Percentiles rank a stretch among this genome's conserved stretches.
These are phyloP conservation scores for Taphrina populina DNA, from an alignment of 1,139 yeast genomes.

Conservation along the genomic window DNA sequence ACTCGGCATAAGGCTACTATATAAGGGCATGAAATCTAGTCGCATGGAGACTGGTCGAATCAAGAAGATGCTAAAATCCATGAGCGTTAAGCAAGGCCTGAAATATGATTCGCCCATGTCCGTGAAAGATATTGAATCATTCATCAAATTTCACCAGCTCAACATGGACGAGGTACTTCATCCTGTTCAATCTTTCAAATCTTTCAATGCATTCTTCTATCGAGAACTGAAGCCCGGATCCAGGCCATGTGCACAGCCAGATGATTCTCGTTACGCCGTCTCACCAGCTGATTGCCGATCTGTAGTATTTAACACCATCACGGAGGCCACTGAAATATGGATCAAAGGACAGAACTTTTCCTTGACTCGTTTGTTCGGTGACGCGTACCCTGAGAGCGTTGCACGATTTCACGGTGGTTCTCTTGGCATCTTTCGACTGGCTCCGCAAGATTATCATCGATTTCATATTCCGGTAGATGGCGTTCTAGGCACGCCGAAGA, in stretches of 20 bases:
- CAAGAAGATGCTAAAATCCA: slow-evolving; percentile 57
- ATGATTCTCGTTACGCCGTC: slow-evolving; percentile 54
- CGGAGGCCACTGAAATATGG: slow-evolving; percentile 77
- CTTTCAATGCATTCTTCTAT: slow-evolving; percentile 88
- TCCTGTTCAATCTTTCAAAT: slow-evolving; percentile 54
- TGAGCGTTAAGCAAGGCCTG: slow-evolving; percentile 77
- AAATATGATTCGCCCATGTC: slow-evolving; percentile 76
- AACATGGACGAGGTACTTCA: slow-evolving; percentile 67
- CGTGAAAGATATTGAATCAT: slow-evolving; percentile 65
- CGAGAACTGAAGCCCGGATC: slow-evolving; percentile 71
- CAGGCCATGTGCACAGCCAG: slow-evolving; percentile 63
- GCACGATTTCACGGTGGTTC: slow-evolving; percentile 57
- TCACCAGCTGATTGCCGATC: slow-evolving; percentile 92
- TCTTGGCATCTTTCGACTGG: slow-evolving; percentile 77
- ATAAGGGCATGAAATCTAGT: slow-evolving; percentile 63
- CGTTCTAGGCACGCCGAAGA: slow-evolving; percentile 59
- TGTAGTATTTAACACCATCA: slow-evolving; percentile 63
- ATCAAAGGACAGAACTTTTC: slow-evolving; percentile 83
- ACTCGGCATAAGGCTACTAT: slow-evolving; percentile 77
- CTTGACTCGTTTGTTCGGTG: slow-evolving; percentile 61
- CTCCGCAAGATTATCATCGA: slow-evolving; percentile 96
- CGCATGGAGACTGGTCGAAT: slow-evolving; percentile 59
- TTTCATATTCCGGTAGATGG: slow-evolving; percentile 90
- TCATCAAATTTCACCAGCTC: slow-evolving; percentile 75
- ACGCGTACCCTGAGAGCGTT: slow-evolving; percentile 55